Base-by-base conservation (phyloP, 2,329 filamentous ascomycete genomes). In the Alternaria solani region DNA sequence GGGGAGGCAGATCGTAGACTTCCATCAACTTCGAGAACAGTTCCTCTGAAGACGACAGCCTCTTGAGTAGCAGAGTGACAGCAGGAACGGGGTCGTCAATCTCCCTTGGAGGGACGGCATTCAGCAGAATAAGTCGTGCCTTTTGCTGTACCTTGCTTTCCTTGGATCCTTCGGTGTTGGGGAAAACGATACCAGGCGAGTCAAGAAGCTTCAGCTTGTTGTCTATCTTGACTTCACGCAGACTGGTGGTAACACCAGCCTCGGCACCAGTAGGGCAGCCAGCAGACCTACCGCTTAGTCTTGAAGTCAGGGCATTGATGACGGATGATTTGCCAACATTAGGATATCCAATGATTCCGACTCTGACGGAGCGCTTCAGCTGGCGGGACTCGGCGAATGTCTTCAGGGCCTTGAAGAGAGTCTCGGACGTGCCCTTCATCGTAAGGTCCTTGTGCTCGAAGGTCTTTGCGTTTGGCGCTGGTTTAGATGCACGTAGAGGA, bases 311-410 rank as follows among this genome's bases (percentile, higher is more conserved):
- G 16, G 93, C 92, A 79, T 97, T 97, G 85, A 97, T 97, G 72
- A 97, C 93, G 51, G 93, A 97, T 28, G 93, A 96, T 83, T 97
- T 97, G 76, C 94, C 94, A 61, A 97, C 94, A 77, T 97, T 97
- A 71, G 94, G 94, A 79, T 97, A 97, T 28, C 94, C 94, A 70
- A 97, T 96, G 63, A 97, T 92, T 66, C 94, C 94, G 62, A 97
- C 94, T 20, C 92, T 94, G 71, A 96, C 88, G 54, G 93, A 90
- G 57, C 94, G 90, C 85, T 96, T 96, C 68, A 97, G 83, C 76
- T 96, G 90, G 71, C 91, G 91, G 62, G 87, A 87, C 59, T 92
- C 90, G 9, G 94, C 92, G 75, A 91, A 97, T 43, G 92, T 90
- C 84, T 97, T 97, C 62, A 97, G 87, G 1, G 94, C 92, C 71